Evolutionary conservation across 495 filamentous ascomycete species (phyloP).

Genomic region (Aspergillus homomorphus): DNA sequence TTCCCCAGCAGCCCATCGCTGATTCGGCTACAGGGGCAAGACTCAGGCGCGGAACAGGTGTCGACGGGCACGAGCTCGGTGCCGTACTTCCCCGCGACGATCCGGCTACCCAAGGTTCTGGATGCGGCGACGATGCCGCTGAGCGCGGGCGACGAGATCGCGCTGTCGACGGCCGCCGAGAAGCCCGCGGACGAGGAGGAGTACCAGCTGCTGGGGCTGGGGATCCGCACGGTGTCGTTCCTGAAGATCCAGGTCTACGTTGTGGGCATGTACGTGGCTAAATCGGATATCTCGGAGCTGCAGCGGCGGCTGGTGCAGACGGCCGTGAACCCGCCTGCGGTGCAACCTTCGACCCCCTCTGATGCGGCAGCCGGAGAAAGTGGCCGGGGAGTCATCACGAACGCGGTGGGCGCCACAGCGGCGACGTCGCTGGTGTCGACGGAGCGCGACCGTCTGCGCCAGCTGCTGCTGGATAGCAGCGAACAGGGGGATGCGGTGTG

Average conservation of each 20-base stretch:
- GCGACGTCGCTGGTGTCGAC: conserved; percentile 77
- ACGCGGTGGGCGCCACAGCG: conserved; percentile 53
- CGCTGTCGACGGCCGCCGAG: conserved; percentile 10
- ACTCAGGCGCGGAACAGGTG: conserved; percentile 58
- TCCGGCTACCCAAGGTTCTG: conserved; percentile 54
- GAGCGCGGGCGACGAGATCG: conserved; percentile 36
- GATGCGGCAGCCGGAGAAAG: too few relatives aligned
- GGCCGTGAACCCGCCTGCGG: conserved; percentile 36
- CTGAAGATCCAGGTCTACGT: conserved; percentile 92
- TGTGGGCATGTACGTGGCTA: conserved; percentile 84
- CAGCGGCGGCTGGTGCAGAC: conserved; percentile 54
- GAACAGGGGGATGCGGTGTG: conserved; percentile 66
- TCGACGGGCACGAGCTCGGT: conserved; percentile 79
- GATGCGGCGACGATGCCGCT: conserved; percentile 31
- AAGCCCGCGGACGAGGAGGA: conserved; percentile 47
- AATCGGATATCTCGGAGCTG: conserved; percentile 62
- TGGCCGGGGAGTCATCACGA: conserved; percentile 43
- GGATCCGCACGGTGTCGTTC: conserved; percentile 85
- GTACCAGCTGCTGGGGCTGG: conserved; percentile 84
- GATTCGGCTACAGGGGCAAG: conserved; percentile 49
- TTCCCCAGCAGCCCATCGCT: conserved; percentile 38
- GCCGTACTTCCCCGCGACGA: conserved; percentile 73
- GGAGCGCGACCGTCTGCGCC: conserved; percentile 70
- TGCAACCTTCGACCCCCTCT: too few relatives aligned
- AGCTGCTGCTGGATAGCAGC: conserved; percentile 60